Evolutionary conservation across 129 eudicot genomes (phyloP).

Genomic region (Pseudognaphalium luteoalbum): DNA sequence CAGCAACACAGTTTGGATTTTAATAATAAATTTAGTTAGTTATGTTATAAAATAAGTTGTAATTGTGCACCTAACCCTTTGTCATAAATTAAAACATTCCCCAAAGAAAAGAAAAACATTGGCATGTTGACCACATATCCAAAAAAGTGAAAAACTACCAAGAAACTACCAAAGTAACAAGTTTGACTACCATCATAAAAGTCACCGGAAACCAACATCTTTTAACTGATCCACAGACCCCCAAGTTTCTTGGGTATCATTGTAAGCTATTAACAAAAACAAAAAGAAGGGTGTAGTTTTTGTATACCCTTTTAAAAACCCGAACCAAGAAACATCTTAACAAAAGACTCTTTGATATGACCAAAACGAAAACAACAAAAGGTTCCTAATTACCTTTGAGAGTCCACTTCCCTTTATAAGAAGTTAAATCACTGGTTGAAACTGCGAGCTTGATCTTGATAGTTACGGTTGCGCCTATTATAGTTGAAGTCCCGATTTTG

Average conservation of each 20-base stretch:
- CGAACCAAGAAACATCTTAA: conserved; percentile 11
- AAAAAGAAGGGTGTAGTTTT: conserved; percentile 4
- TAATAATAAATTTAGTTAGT: no score
- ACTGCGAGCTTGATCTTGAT: conserved; percentile 5
- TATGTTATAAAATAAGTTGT: background rate
- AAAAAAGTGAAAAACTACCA: background rate
- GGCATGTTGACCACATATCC: background rate
- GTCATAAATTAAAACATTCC: background rate
- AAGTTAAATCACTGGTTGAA: conserved; percentile 13
- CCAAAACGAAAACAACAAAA: conserved; percentile 16
- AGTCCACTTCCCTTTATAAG: conserved; percentile 16
- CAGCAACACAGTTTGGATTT: background rate
- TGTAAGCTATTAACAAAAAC: conserved; percentile 19
- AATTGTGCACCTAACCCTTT: background rate
- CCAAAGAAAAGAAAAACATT: background rate
- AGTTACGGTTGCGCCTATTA: conserved; percentile 14
- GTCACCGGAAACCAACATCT: conserved; percentile 1
- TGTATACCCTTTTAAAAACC: conserved; percentile 18
- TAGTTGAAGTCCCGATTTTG: conserved; percentile 31
- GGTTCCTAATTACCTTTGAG: conserved; percentile 3
- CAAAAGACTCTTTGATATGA: conserved; percentile 8
- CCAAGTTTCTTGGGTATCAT: conserved; percentile 23
- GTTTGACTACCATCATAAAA: conserved; percentile 9
- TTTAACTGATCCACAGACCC: conserved; percentile 4
- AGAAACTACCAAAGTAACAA: background rate